phyloP scores from a whole-genome alignment of 352 stramenopile species.

The Blastocystis sp. region DNA sequence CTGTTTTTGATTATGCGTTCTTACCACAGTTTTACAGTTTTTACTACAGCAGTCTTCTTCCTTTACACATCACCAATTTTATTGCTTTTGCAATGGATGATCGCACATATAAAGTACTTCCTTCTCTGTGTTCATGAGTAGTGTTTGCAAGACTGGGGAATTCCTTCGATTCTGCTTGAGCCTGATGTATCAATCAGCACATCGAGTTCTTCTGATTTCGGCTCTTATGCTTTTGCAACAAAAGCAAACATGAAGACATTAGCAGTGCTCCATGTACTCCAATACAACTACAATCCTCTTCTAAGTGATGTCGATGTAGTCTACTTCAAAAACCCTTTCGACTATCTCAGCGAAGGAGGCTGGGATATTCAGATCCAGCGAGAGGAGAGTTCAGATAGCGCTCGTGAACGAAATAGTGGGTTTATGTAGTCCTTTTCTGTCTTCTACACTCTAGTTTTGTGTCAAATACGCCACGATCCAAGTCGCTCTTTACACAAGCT shows the following conservation, averaged over 20 bases:
- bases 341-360: not conserved
- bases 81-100: conserved; percentile 56
- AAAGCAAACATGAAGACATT: conserved; percentile 60
- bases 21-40: conserved; percentile 48
- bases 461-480: not conserved
- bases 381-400: not conserved
- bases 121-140: not conserved
- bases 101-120: conserved; percentile 8
- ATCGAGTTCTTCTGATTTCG: conserved; percentile 19
- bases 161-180: conserved; percentile 30
- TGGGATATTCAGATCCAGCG: conserved; percentile 60
- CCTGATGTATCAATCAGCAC: conserved; percentile 6
- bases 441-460: conserved; percentile 32
- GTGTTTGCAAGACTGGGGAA: not conserved
- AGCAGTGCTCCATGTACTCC: conserved; percentile 36
- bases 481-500: not conserved
- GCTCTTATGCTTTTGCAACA: not conserved
- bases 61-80: conserved; percentile 56
- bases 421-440: not conserved
- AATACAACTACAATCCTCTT: conserved; percentile 22
- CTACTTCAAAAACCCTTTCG: conserved; percentile 58
- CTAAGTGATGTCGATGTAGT: conserved; percentile 55
- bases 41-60: conserved; percentile 52
- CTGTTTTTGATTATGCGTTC: conserved; percentile 54
- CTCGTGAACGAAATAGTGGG: conserved; percentile 36